phyloP scores from a whole-genome alignment of 148 eudicot species.

The Euryodendron excelsum region DNA sequence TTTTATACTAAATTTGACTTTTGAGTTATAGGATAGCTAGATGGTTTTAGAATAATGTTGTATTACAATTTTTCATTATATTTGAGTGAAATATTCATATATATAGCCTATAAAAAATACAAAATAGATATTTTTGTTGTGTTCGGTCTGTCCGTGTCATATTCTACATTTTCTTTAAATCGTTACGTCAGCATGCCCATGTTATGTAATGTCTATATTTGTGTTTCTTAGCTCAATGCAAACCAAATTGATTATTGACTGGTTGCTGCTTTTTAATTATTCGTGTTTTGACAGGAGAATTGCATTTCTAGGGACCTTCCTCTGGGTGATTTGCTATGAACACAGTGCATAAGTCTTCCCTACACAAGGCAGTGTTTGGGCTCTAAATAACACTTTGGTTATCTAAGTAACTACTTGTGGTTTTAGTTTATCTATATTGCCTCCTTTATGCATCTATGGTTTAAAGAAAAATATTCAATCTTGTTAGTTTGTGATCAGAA shows the following conservation, averaged over 20 bases:
- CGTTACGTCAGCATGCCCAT: too few species aligned
- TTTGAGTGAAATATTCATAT: too few species aligned
- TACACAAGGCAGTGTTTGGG: neutral
- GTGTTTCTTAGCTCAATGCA: neutral
- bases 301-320: neutral
- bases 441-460: neutral
- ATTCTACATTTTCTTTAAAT: too few species aligned
- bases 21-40: too few species aligned
- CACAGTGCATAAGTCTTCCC: neutral
- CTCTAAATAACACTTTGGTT: neutral
- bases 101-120: too few species aligned
- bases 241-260: neutral
- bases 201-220: neutral
- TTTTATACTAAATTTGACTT: too few species aligned
- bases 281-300: slow-evolving; percentile 2
- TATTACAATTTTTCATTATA: too few species aligned
- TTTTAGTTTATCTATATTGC: neutral
- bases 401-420: too few species aligned
- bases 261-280: neutral
- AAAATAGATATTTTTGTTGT: too few species aligned
- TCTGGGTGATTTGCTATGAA: neutral
- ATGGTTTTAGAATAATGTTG: too few species aligned
- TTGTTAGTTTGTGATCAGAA: neutral
- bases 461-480: neutral
- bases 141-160: too few species aligned